Evolutionary conservation across 768 basidiomycete genomes (phyloP).

Genomic region (Leccinellum rugosiceps): DNA sequence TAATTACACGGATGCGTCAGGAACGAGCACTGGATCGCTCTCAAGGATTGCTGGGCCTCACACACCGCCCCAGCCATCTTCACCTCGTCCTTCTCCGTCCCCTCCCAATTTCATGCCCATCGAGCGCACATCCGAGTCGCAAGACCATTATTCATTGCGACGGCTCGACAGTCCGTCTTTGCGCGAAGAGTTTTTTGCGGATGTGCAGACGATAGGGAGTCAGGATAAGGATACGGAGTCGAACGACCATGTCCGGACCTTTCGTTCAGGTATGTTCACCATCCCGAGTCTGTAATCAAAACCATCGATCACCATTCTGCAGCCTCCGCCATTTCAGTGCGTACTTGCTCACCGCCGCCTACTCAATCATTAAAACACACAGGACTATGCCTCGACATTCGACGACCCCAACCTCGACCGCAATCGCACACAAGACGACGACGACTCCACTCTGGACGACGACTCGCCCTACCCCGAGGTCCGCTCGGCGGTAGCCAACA

Average conservation of each 20-base stretch:
- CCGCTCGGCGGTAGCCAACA: conserved; percentile 65
- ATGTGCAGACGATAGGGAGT: conserved; percentile 12
- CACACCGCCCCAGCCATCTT: background rate
- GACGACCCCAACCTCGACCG: conserved; percentile 29
- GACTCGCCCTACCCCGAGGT: conserved; percentile 76
- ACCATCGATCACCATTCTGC: background rate
- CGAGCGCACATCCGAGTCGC: conserved; percentile 9
- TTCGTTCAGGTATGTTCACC: conserved; percentile 18
- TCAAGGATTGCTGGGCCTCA: background rate
- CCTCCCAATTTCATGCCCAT: conserved; percentile 17
- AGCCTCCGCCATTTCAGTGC: conserved; percentile 21
- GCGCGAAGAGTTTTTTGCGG: conserved; percentile 2
- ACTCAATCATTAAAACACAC: background rate
- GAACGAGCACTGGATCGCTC: background rate
- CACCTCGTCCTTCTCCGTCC: background rate
- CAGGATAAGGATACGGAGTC: conserved; percentile 25
- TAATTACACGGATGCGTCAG: background rate
- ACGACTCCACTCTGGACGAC: conserved; percentile 38
- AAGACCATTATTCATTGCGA: conserved; percentile 15
- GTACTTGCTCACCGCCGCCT: background rate
- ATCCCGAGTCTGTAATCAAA: background rate
- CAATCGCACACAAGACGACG: background rate
- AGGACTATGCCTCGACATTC: background rate
- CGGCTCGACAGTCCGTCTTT: conserved; percentile 3
- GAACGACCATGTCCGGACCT: conserved; percentile 6